Evolutionary conservation across 345 rosid species (phyloP), one percentile per base, ranked within the genome.

Genomic region (Iberis pinnata): DNA sequence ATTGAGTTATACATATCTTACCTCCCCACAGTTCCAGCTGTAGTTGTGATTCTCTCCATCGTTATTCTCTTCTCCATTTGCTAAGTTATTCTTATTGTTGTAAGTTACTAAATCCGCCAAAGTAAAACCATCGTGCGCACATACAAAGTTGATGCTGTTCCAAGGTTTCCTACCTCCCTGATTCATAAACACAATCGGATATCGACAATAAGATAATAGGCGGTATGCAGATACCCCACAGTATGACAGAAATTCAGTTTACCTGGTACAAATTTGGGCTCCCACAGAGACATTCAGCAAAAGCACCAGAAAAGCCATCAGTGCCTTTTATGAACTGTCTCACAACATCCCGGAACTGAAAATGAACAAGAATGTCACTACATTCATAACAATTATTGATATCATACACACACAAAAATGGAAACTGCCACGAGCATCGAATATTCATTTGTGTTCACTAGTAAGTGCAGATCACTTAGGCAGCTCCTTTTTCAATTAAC

Each of bases 21-120:
- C 98, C 92, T 80, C 85, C 42, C 98, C 98, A 74, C 96, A 90
- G 67, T 90, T 90, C 98, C 98, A 90, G 79, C 96, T 90, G 64
- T 73, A 79, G 60, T 90, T 90, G 66, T 80, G 96, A 63, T 47
- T 78, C 71, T 90, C 98, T 46, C 98, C 96, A 61, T 90, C 98
- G 25, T 80, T 87, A 71, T 87, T 90, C 59, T 84, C 86, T 80
- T 90, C 98, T 9, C 96, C 93, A 46, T 90, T 90, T 20, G 89
- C 95, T 84, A 78, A 76, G 73, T 90, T 87, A 71, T 84, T 85
- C 68, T 90, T 90, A 54, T 75, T 70, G 64, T 82, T 90, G 74
- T 90, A 90, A 39, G 85, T 76, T 52, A 90, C 96, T 43, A 90
- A 67, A 72, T 90, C 98, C 22, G 84, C 84, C 78, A 90, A 61